Evolutionary conservation across 176 grass and related monocot genomes (phyloP).

Genomic region (Aegilops longissima): DNA sequence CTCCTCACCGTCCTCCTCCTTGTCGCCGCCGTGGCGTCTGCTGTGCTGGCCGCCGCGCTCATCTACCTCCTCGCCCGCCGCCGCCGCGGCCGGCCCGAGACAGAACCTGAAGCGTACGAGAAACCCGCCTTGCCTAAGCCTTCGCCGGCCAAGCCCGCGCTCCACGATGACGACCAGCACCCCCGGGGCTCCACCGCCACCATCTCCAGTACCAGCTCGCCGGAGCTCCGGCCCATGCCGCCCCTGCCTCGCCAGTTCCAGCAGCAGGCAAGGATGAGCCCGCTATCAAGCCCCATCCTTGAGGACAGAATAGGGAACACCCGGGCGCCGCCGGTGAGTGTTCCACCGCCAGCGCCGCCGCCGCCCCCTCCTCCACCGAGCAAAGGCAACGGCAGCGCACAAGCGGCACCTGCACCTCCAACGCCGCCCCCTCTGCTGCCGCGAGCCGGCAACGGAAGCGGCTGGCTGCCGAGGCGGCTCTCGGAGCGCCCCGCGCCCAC

Average conservation of each 20-base stretch:
- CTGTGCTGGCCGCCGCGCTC: slow-evolving; percentile 15
- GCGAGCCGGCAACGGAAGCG: slow-evolving; percentile 46
- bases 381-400: not conserved
- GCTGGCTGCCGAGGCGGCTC: slow-evolving; percentile 47
- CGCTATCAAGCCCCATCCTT: not conserved
- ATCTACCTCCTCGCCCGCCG: slow-evolving; percentile 28
- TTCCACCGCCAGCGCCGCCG: slow-evolving; percentile 4
- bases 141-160: slow-evolving; percentile 30
- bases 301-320: slow-evolving; percentile 37
- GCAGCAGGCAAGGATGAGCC: slow-evolving; percentile 39
- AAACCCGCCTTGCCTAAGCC: slow-evolving; percentile 34
- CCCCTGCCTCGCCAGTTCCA: slow-evolving; percentile 62
- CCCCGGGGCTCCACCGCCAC: slow-evolving; percentile 39
- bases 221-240: slow-evolving; percentile 87
- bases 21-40: slow-evolving; percentile 3
- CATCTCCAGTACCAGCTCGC: slow-evolving; percentile 56
- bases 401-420: not conserved
- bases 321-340: slow-evolving; percentile 34
- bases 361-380: slow-evolving; percentile 18
- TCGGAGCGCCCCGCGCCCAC: slow-evolving; percentile 21
- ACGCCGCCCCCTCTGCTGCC: slow-evolving; percentile 40
- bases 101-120: slow-evolving; percentile 26
- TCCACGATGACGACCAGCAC: slow-evolving; percentile 42
- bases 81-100: slow-evolving; percentile 23
- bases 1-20: slow-evolving; percentile 43